phyloP scores from a whole-genome alignment of 2,329 filamentous ascomycete species.

The Alternaria tenuissima region DNA sequence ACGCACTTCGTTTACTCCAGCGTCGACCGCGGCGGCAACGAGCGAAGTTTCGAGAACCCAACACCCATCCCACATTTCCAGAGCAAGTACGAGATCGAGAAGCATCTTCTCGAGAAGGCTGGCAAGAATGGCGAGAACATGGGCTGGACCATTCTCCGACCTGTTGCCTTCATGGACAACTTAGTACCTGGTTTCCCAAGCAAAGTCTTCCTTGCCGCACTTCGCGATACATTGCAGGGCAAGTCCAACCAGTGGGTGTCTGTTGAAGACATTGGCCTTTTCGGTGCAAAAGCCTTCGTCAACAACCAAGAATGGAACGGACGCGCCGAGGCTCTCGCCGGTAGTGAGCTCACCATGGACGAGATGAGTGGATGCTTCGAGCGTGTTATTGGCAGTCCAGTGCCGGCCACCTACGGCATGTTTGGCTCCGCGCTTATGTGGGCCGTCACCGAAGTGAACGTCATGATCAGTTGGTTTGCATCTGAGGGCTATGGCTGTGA shows the following conservation, averaged over 20 bases:
- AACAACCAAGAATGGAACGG: conserved; percentile 56
- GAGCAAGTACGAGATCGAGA: conserved; percentile 68
- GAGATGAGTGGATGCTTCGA: conserved; percentile 58
- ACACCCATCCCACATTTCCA: conserved; percentile 67
- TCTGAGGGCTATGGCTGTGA: conserved; percentile 59
- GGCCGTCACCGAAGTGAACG: conserved; percentile 54
- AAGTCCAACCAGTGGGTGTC: conserved; percentile 54
- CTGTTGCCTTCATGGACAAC: conserved; percentile 71
- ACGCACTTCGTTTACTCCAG: conserved; percentile 70
- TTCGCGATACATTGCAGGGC: conserved; percentile 52
- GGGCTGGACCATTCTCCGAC: conserved; percentile 69
- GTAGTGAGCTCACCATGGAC: conserved; percentile 60
- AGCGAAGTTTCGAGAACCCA: conserved; percentile 58
- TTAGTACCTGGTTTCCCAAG: conserved; percentile 57
- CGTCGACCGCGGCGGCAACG: conserved; percentile 69
- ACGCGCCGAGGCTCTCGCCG: conserved; percentile 59
- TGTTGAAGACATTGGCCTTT: conserved; percentile 60
- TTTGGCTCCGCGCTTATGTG: conserved; percentile 54
- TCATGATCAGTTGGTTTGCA: conserved; percentile 63
- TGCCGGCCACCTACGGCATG: conserved; percentile 55
- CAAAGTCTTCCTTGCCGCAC: conserved; percentile 58
- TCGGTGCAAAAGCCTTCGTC: conserved; percentile 60
- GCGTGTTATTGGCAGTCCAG: conserved; percentile 54
- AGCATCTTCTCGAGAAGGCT: conserved; percentile 62
- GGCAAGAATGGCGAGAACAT: conserved; percentile 56